phyloP scores from a whole-genome alignment of 1,284 basidiomycete species.

The Coniferiporia weirii region DNA sequence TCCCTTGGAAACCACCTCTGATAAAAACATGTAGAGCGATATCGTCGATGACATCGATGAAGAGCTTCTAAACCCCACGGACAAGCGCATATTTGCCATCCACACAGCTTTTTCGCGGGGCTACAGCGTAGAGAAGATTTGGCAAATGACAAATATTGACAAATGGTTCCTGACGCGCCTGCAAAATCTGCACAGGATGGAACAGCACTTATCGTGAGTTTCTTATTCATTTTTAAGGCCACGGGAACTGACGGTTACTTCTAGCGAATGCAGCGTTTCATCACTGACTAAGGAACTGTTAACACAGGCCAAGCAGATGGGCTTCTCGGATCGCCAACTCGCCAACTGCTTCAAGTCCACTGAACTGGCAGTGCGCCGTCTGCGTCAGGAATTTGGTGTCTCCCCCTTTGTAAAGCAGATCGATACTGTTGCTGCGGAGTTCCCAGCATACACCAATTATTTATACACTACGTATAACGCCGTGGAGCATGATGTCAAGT shows the following conservation, averaged over 20 bases:
- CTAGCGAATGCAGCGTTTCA: slow-evolving; percentile 63
- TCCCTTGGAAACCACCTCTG: not conserved
- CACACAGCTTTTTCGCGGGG: slow-evolving; percentile 85
- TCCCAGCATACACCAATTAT: slow-evolving; percentile 98
- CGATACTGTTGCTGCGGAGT: slow-evolving; percentile 97
- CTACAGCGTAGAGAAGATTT: slow-evolving; percentile 93
- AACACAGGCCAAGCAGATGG: slow-evolving; percentile 87
- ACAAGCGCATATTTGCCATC: slow-evolving; percentile 90
- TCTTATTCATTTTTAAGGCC: not conserved
- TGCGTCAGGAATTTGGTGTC: slow-evolving; percentile 82
- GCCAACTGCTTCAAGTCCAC: slow-evolving; percentile 79
- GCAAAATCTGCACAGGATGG: slow-evolving; percentile 78
- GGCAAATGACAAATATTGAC: slow-evolving; percentile 97
- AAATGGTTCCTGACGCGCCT: slow-evolving; percentile 96
- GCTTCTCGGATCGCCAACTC: slow-evolving; percentile 93
- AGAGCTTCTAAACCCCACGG: slow-evolving; percentile 84
- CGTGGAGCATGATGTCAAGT: slow-evolving; percentile 84
- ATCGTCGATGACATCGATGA: slow-evolving; percentile 81
- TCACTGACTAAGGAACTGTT: slow-evolving; percentile 65
- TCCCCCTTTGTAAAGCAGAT: slow-evolving; percentile 97
- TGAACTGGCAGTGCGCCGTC: slow-evolving; percentile 81
- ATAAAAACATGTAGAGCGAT: slow-evolving; percentile 55
- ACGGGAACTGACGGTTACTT: not conserved
- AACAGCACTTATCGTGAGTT: slow-evolving; percentile 64
- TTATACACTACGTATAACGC: slow-evolving; percentile 98